These are phyloP conservation scores for Zymoseptoria brevis DNA, from an alignment of 2,329 filamentous ascomycete genomes.

Conservation along the genomic window DNA sequence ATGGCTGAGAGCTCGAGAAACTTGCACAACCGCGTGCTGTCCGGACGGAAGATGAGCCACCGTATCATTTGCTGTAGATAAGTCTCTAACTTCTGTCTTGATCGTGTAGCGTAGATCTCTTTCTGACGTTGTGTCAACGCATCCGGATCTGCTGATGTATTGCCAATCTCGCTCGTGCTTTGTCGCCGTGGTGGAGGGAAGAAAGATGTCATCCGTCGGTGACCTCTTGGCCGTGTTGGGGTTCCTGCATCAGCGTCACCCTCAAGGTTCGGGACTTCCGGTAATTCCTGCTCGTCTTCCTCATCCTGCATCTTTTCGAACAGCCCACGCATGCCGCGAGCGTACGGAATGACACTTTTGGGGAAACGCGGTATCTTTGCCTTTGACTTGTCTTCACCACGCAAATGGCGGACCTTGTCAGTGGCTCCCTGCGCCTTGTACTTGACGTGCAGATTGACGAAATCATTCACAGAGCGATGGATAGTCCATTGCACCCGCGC, in stretches of 20 bases:
- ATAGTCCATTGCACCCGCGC: slow-evolving; percentile 97
- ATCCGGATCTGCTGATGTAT: slow-evolving; percentile 30
- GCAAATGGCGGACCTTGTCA: slow-evolving; percentile 69
- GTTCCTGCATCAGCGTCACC: slow-evolving; percentile 13
- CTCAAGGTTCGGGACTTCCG: slow-evolving; percentile 1
- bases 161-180: slow-evolving; percentile 38
- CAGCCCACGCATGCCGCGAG: slow-evolving; percentile 58
- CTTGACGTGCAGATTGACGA: slow-evolving; percentile 84
- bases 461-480: slow-evolving; percentile 76
- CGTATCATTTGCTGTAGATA: slow-evolving; percentile 92
- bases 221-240: slow-evolving; percentile 33
- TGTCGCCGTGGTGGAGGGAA: slow-evolving; percentile 53
- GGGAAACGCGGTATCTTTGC: slow-evolving; percentile 87
- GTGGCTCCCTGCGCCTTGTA: slow-evolving; percentile 84
- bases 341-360: slow-evolving; percentile 78
- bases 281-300: slow-evolving; percentile 47
- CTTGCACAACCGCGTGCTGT: slow-evolving; percentile 91
- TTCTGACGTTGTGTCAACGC: slow-evolving; percentile 21
- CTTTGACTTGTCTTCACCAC: slow-evolving; percentile 54
- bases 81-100: slow-evolving; percentile 76
- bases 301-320: slow-evolving; percentile 67
- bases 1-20: slow-evolving; percentile 92
- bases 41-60: slow-evolving; percentile 92
- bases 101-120: slow-evolving; percentile 65
- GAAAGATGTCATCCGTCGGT: slow-evolving; percentile 46